Evolutionary conservation across 1,139 yeast genomes (phyloP), one percentile per base, ranked within the genome.

Genomic region (Pichia sp.): DNA sequence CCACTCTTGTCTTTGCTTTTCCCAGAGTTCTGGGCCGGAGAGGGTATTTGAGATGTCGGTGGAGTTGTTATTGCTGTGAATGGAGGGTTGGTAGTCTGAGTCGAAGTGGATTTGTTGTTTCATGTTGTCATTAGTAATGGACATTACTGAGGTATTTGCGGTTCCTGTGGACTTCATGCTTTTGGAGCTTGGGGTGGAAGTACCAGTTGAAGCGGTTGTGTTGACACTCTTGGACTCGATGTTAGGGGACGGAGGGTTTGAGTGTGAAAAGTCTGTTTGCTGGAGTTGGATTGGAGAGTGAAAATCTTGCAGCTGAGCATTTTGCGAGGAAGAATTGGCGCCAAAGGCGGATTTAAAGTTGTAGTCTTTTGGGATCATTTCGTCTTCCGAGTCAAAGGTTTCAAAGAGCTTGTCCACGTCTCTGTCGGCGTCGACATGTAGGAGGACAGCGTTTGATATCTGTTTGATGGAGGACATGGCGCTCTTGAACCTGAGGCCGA

Each of bases 1-100:
- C 94, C 94, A 85, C 45, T 77, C 72, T 10, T 64, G 60, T 45
- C 90, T 70, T 52, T 88, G 75, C 48, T 69, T 66, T 45, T 75
- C 73, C 91, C 90, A 85, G 21, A 83, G 68, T 4, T 66, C 61
- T 21, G 73, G 17, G n/a, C 40, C 40, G 14, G 40, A 38, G 8
- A 38, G n/a, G 10, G 33, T 10, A 12, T n/a, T 30, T 12, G 12
- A 8, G n/a, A 14, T 17, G 7, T 5, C 9, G 17, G 8, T 17
- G 5, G 6, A 8, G 17, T 15, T 31, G 4, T 5, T 31, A 31
- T 8, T 17, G 4, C 17, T 31, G 8, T 31, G 10, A 6, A 10
- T 28, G n/a, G n/a, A n/a, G n/a, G n/a, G n/a, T n/a, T n/a, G n/a
- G n/a, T n/a, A n/a, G n/a, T n/a, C n/a, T n/a, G n/a, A n/a, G n/a